Evolutionary conservation across 2,329 filamentous ascomycete genomes (phyloP), one percentile per base, ranked within the genome.

Genomic region (Fusarium lateritium): DNA sequence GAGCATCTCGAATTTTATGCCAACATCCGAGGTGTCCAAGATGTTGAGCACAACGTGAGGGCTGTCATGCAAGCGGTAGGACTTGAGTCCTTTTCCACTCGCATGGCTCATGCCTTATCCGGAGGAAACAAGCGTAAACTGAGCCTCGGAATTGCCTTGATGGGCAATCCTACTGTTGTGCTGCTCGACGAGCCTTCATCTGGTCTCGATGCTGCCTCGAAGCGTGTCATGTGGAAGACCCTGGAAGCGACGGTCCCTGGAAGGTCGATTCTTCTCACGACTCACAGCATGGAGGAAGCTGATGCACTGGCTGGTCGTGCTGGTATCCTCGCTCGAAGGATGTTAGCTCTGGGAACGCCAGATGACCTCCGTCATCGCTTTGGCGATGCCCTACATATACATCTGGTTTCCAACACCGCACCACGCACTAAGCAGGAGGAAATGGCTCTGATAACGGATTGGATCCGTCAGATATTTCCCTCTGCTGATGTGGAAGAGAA

Each of bases 51-150:
- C 78, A 97, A 97, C 70, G 93, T 97, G 2, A 81, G 84, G 2
- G 90, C 92, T 31, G 89, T 97, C 6, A 84, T 97, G n/a, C 83
- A 86, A 36, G 94, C 94, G 2, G 94, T 97, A 2, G 94, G 94
- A 0, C 84, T 98, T 0, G 80, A 85, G 8, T 84, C 86, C 1
- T 97, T 94, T 80, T 83, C 87, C 5, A 84, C 88, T 9, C 88
- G 94, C 26, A 93, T 95, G 86, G 94, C 93, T 0, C 85, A 87
- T 56, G 91, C 92, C 45, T 85, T 98, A 0, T 95, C 92, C 0
- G 94, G 95, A 10, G 95, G 95, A 31, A 98, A 97, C 81, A 97
- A 97, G 82, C 86, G 94, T n/a, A 98, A 98, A 79, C 83, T 98
- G 2, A 93, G 89, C 19, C 86, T 98, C 0, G 94, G 92, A 5